These are phyloP conservation scores for Peltaster fructicola DNA, from an alignment of 2,329 filamentous ascomycete species.

Conservation along the genomic window DNA sequence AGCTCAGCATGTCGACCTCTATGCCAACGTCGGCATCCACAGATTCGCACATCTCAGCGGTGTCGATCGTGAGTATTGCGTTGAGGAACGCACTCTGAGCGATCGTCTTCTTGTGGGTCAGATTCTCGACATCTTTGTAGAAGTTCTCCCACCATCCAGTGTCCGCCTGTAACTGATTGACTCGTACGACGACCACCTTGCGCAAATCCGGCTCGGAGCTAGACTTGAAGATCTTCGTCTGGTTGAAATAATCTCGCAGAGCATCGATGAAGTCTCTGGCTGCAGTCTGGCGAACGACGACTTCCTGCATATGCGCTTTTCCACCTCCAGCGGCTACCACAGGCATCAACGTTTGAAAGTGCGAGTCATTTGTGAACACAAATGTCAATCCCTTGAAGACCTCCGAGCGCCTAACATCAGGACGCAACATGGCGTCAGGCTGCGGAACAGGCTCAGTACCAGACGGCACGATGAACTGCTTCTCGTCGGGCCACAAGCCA, in stretches of 20 bases:
- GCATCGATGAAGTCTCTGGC: no score
- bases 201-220: constrained; percentile 12
- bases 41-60: no score
- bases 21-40: no score
- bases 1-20: no score
- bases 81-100: constrained; percentile 86
- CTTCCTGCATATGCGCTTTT: constrained; percentile 54
- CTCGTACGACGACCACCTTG: constrained; percentile 56
- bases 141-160: constrained; percentile 7
- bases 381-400: constrained; percentile 82
- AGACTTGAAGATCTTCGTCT: constrained; percentile 58
- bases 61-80: constrained; percentile 64
- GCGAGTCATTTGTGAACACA: constrained; percentile 60
- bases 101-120: constrained; percentile 64
- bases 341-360: constrained; percentile 58
- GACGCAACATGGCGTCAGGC: constrained; percentile 45
- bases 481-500: constrained; percentile 56
- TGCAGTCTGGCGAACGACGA: constrained; percentile 42
- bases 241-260: constrained; percentile 60
- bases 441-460: constrained; percentile 59
- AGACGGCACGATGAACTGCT: constrained; percentile 52
- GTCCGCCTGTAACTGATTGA: constrained; percentile 45
- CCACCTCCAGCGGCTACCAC: constrained; percentile 65
- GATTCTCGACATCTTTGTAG: constrained; percentile 37
- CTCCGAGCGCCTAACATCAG: constrained; percentile 45